Conservation (phyloP, 768 basidiomycete genomes). For the Serendipita sp. region DNA sequence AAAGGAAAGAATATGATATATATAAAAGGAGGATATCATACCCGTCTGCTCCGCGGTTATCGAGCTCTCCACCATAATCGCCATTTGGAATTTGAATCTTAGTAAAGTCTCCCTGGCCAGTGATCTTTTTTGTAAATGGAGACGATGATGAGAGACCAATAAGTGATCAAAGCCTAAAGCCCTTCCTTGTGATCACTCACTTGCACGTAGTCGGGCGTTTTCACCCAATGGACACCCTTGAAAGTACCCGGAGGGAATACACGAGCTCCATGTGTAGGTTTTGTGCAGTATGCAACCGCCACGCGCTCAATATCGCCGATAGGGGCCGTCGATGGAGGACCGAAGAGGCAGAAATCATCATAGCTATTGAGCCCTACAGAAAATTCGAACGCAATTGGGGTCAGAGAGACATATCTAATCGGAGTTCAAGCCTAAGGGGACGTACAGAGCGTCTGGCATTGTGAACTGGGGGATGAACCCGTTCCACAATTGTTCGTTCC, state of each 20-base stretch:
- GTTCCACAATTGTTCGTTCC: slow-evolving; percentile 55
- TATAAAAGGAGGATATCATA: slow-evolving; percentile 17
- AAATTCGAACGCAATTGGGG: slow-evolving; percentile 7
- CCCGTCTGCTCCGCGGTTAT: slow-evolving; percentile 27
- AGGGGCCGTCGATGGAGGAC: slow-evolving; percentile 30
- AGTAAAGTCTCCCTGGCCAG: slow-evolving; percentile 27
- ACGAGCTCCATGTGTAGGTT: slow-evolving; percentile 28
- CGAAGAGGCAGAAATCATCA: slow-evolving; percentile 11
- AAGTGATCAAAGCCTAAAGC: background rate
- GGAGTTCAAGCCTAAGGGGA: background rate
- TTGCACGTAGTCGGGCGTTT: slow-evolving; percentile 30
- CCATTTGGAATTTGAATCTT: slow-evolving; percentile 23
- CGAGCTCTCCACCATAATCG: slow-evolving; percentile 30
- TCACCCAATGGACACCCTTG: slow-evolving; percentile 27
- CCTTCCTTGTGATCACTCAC: slow-evolving; percentile 13
- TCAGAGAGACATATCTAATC: background rate
- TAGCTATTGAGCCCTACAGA: background rate
- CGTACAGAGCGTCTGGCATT: slow-evolving; percentile 38
- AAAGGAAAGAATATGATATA: background rate
- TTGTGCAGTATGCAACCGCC: slow-evolving; percentile 39
- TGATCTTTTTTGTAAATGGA: slow-evolving; percentile 14
- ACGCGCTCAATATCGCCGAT: slow-evolving; percentile 47
- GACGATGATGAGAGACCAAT: no score
- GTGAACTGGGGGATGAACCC: slow-evolving; percentile 35
- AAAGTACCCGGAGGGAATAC: slow-evolving; percentile 29